Conservation (phyloP, 2,329 filamentous ascomycete genomes). For the Zasmidium cellare region DNA sequence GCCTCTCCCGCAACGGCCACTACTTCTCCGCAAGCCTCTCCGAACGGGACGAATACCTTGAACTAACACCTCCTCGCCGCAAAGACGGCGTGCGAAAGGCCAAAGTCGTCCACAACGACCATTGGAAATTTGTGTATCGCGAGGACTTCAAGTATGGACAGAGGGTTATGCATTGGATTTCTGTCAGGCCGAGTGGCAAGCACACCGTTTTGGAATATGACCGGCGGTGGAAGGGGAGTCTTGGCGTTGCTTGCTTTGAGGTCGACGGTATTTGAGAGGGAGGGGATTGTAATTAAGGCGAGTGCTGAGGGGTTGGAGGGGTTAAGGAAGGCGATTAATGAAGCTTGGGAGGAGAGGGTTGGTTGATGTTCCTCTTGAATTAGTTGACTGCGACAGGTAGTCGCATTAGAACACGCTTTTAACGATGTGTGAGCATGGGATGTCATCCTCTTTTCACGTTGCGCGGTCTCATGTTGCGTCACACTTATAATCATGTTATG, state of each 20-base stretch:
- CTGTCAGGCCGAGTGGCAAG: neutral
- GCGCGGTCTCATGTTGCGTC: too few relatives aligned
- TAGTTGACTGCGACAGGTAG: too few relatives aligned
- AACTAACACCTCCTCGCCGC: neutral
- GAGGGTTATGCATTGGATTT: constrained; percentile 11
- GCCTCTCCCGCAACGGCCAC: constrained; percentile 7
- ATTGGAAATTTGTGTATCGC: constrained; percentile 9
- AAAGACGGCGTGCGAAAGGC: constrained; percentile 1
- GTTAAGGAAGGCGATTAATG: constrained; percentile 3
- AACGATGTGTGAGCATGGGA: too few relatives aligned
- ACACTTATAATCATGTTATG: too few relatives aligned
- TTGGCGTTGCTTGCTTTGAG: constrained; percentile 5
- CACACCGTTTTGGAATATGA: constrained; percentile 16
- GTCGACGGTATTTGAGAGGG: neutral
- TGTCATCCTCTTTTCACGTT: too few relatives aligned
- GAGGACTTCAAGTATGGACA: constrained; percentile 8
- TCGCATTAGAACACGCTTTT: too few relatives aligned
- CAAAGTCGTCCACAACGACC: constrained; percentile 6
- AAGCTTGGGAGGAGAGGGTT: constrained; percentile 9
- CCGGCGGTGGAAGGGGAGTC: constrained; percentile 17
- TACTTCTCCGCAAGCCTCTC: constrained; percentile 11
- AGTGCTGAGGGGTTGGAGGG: constrained; percentile 2
- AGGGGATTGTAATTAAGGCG: neutral
- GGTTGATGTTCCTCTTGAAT: too few relatives aligned
- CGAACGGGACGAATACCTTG: constrained; percentile 7